These are phyloP conservation scores for Purpureocillium lavendulum DNA, from an alignment of 2,329 filamentous ascomycete genomes.

Conservation along the genomic window DNA sequence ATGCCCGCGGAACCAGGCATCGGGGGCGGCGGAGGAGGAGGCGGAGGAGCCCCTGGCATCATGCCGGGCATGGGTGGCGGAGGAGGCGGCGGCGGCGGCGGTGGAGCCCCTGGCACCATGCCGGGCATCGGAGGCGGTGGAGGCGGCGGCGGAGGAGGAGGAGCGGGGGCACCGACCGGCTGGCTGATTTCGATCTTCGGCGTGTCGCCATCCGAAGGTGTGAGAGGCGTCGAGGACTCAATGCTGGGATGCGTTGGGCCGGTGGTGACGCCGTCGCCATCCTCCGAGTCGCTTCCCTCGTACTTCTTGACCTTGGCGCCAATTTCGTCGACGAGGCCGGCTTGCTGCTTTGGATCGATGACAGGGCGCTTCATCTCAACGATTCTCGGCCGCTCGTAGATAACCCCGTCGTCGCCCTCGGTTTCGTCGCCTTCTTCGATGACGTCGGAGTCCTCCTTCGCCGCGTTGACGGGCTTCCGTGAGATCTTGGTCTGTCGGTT, in stretches of 20 bases:
- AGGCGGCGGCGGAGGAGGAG: constrained; percentile 30
- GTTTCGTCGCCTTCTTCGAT: constrained; percentile 43
- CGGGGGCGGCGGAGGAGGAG: constrained; percentile 29
- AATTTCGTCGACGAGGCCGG: constrained; percentile 61
- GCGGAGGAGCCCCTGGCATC: constrained; percentile 22
- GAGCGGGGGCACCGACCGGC: constrained; percentile 24
- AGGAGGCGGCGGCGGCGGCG: constrained; percentile 34
- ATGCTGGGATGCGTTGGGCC: constrained; percentile 69
- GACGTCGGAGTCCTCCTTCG: constrained; percentile 29
- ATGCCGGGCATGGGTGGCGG: constrained; percentile 30
- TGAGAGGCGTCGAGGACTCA: constrained; percentile 61
- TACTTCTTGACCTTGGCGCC: constrained; percentile 65
- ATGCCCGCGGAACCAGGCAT: constrained; percentile 29
- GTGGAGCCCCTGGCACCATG: constrained; percentile 14
- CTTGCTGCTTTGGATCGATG: constrained; percentile 56
- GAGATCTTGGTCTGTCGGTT: constrained; percentile 50
- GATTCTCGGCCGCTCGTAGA: constrained; percentile 72
- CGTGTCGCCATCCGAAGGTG: constrained; percentile 51
- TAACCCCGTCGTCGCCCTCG: constrained; percentile 45
- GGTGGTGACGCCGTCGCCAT: constrained; percentile 58
- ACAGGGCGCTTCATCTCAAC: constrained; percentile 70
- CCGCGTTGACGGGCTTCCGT: constrained; percentile 41
- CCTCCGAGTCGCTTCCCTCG: constrained; percentile 66
- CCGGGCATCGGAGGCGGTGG: constrained; percentile 31
- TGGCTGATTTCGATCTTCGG: constrained; percentile 53